phyloP scores from a whole-genome alignment of 345 rosid species.

The Barbarea vulgaris region DNA sequence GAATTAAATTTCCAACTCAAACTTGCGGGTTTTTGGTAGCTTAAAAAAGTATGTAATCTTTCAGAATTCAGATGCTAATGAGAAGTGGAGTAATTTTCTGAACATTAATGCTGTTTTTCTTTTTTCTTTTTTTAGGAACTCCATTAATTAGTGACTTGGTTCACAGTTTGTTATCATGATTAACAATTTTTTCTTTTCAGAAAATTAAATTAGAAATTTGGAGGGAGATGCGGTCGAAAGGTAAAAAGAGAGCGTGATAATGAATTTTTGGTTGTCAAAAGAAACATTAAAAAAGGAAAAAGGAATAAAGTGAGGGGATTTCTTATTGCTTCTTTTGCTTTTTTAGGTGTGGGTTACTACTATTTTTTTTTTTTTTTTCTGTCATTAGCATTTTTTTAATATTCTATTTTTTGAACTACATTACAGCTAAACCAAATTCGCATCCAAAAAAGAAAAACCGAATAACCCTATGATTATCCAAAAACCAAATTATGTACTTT shows the following conservation, averaged over 20 bases:
- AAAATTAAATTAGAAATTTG: neutral
- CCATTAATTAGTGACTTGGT: neutral
- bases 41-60: neutral
- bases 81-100: conserved; percentile 13
- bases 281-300: conserved; percentile 7
- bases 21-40: neutral
- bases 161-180: conserved; percentile 14
- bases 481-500: neutral
- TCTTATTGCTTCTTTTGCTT: conserved; percentile 32
- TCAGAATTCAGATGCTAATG: neutral
- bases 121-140: neutral
- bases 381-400: neutral
- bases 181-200: neutral
- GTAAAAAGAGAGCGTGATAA: conserved; percentile 34
- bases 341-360: conserved; percentile 22
- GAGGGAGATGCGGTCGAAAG: conserved; percentile 27
- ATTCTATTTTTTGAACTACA: neutral
- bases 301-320: conserved; percentile 22
- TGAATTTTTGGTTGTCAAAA: conserved; percentile 42
- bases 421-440: neutral
- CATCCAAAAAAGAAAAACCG: neutral
- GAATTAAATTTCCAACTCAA: neutral
- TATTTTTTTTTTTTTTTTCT: neutral
- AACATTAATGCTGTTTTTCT: conserved; percentile 6
- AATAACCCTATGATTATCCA: neutral